Evolutionary conservation across 306 rosid genomes (phyloP).

Genomic region (Alnus glutinosa): DNA sequence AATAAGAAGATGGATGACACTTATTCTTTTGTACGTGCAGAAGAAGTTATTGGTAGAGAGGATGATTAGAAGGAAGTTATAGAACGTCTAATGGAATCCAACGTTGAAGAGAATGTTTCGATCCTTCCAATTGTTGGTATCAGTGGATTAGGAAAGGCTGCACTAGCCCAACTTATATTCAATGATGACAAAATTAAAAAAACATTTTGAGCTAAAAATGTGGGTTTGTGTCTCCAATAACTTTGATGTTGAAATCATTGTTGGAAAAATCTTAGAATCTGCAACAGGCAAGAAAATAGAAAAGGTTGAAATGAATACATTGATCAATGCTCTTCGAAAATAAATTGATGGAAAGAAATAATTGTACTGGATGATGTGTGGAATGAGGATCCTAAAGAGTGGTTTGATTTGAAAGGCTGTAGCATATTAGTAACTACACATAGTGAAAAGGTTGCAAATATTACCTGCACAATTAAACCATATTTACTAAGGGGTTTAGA

Average conservation of each 20-base stretch:
- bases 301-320: too few relatives aligned
- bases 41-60: slow-evolving; percentile 17
- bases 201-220: not conserved
- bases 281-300: too few relatives aligned
- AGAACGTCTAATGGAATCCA: not conserved
- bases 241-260: not conserved
- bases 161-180: slow-evolving; percentile 13
- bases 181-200: not conserved
- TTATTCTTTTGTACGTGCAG: not conserved
- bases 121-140: slow-evolving; percentile 23
- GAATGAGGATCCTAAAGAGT: not conserved
- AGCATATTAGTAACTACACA: slow-evolving; percentile 18
- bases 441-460: not conserved
- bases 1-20: not conserved
- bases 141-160: slow-evolving; percentile 26
- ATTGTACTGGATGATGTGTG: slow-evolving; percentile 16
- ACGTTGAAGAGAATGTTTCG: not conserved
- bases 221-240: slow-evolving; percentile 1
- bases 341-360: not conserved
- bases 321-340: not conserved
- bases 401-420: slow-evolving; percentile 7
- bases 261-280: not conserved
- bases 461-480: not conserved
- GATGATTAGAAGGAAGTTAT: not conserved
- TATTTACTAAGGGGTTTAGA: not conserved